Evolutionary conservation across 116 monocot genomes (phyloP).

Genomic region (Cymodocea nodosa): DNA sequence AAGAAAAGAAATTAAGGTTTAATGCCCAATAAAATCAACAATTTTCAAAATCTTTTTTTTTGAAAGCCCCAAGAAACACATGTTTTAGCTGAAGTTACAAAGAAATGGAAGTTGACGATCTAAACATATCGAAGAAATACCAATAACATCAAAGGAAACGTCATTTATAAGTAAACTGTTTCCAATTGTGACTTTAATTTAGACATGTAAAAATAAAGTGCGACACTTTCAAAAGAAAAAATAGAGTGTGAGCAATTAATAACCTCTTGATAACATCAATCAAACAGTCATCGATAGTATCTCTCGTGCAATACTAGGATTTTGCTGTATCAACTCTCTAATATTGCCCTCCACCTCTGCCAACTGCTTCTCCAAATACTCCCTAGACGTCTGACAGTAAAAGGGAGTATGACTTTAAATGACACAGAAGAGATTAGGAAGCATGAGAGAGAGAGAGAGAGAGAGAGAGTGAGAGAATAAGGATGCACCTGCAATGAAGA

Average conservation of each 20-base stretch:
- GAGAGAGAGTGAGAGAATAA: not conserved
- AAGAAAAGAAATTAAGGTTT: too few relatives aligned
- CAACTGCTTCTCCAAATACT: slow-evolving; percentile 80
- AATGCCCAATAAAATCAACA: too few relatives aligned
- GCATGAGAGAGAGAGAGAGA: not conserved
- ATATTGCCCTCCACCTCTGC: slow-evolving; percentile 73
- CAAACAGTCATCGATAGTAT: slow-evolving; percentile 68
- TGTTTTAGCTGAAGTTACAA: too few relatives aligned
- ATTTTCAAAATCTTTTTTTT: too few relatives aligned
- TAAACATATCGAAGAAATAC: too few relatives aligned
- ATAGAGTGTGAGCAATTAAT: too few relatives aligned
- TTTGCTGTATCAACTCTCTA: slow-evolving; percentile 73
- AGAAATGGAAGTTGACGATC: too few relatives aligned
- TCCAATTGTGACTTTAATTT: too few relatives aligned
- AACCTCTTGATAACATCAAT: not conserved
- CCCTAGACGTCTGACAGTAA: slow-evolving; percentile 53
- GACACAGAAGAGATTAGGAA: not conserved
- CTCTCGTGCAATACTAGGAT: slow-evolving; percentile 79
- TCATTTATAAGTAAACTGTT: too few relatives aligned
- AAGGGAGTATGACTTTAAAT: not conserved
- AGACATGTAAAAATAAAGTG: not conserved
- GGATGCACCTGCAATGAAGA: slow-evolving; percentile 55
- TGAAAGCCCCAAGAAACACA: too few relatives aligned
- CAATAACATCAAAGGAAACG: too few relatives aligned
- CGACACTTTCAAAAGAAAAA: not conserved